phyloP scores from a whole-genome alignment of 1,139 yeast species.

The Protomyces inundatus region DNA sequence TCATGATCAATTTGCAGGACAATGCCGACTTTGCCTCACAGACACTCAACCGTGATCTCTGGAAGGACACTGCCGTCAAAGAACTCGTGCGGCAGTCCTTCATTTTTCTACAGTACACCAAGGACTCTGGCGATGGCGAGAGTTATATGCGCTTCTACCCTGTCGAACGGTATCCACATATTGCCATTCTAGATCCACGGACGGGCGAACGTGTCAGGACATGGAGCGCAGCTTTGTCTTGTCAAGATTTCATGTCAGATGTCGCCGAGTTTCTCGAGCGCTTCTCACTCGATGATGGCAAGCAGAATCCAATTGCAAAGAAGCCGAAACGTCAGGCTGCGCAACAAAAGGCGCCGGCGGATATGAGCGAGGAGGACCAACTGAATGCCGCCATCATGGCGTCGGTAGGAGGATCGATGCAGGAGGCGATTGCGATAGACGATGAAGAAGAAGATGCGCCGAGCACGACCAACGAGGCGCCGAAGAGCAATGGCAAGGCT shows the following conservation, averaged over 20 bases:
- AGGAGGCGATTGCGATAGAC: conserved; percentile 35
- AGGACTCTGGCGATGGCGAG: conserved; percentile 67
- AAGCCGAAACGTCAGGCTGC: conserved; percentile 33
- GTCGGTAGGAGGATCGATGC: conserved; percentile 48
- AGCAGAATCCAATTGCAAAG: conserved; percentile 57
- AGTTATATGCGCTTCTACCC: conserved; percentile 69
- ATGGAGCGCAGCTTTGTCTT: conserved; percentile 51
- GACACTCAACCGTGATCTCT: conserved; percentile 82
- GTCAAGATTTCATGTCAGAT: conserved; percentile 32
- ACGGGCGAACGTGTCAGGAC: conserved; percentile 81
- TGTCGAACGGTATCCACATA: conserved; percentile 69
- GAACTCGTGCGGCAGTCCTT: conserved; percentile 61
- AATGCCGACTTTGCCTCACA: conserved; percentile 81
- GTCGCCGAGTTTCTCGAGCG: conserved; percentile 46
- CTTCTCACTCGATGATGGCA: conserved; percentile 60
- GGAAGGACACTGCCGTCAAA: conserved; percentile 72
- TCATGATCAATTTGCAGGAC: conserved; percentile 82
- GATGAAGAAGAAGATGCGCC: conserved; percentile 26
- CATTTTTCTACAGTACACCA: conserved; percentile 66
- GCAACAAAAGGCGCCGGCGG: conserved; percentile 33
- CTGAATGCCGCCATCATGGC: conserved; percentile 69
- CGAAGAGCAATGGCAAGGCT: conserved; percentile 30
- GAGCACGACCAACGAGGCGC: conserved; percentile 19
- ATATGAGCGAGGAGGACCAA: conserved; percentile 77
- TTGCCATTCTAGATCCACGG: conserved; percentile 87